Percentiles rank a stretch among this genome's conserved stretches.
These are phyloP conservation scores for Brassica juncea DNA, from an alignment of 345 rosid species.

Conservation along the genomic window DNA sequence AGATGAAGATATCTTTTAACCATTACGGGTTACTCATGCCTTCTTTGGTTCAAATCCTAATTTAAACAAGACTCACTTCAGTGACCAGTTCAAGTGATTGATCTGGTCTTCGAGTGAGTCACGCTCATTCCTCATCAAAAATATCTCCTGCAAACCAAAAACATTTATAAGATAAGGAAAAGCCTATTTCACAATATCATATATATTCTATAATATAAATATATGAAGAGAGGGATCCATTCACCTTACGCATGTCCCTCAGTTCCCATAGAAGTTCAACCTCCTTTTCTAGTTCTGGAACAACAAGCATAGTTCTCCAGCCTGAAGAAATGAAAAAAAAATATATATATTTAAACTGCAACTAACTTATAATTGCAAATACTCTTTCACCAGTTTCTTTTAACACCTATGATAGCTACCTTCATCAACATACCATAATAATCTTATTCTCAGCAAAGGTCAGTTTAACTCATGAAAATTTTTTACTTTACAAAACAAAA, in stretches of 20 bases:
- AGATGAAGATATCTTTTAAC: no score
- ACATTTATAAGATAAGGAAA: background rate
- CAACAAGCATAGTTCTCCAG: constrained; percentile 98
- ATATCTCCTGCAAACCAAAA: constrained; percentile 59
- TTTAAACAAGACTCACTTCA: constrained; percentile 54
- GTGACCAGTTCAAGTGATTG: constrained; percentile 83
- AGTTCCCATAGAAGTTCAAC: constrained; percentile 81
- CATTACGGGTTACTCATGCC: no score
- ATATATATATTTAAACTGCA: no score
- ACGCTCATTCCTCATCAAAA: constrained; percentile 70
- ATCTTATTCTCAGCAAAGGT: background rate
- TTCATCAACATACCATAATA: background rate
- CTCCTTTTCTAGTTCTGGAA: constrained; percentile 96
- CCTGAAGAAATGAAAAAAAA: constrained; percentile 49
- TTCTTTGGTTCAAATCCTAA: background rate
- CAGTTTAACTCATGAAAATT: background rate
- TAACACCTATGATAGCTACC: background rate
- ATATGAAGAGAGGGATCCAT: constrained; percentile 14
- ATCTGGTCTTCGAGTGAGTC: constrained; percentile 88
- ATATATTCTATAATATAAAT: background rate
- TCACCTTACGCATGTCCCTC: constrained; percentile 77
- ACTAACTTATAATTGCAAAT: no score
- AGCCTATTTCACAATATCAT: background rate
- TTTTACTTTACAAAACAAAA: background rate
- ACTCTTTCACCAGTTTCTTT: background rate